phyloP scores from a whole-genome alignment of 805 yeast species.

The Ogataea salicorniae region DNA sequence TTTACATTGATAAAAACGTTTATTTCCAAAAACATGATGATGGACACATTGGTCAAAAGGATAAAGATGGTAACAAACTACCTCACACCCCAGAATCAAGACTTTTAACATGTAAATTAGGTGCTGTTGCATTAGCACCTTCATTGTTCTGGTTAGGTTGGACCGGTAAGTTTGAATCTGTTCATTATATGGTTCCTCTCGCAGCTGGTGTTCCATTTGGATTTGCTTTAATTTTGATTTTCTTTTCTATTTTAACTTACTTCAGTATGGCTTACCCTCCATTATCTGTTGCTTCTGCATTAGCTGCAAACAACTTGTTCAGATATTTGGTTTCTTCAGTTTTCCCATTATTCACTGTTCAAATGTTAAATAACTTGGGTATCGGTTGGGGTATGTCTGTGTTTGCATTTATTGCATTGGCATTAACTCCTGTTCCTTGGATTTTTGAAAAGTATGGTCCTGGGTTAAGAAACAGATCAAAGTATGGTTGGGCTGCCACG shows the following conservation, averaged over 20 bases:
- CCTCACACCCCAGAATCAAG: constrained; percentile 58
- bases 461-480: constrained; percentile 47
- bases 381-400: constrained; percentile 77
- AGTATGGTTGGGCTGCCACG: constrained; percentile 54
- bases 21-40: constrained; percentile 56
- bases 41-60: constrained; percentile 55
- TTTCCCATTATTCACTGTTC: constrained; percentile 80
- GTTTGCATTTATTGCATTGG: constrained; percentile 61
- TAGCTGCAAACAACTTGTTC: constrained; percentile 81
- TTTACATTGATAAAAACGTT: constrained; percentile 41
- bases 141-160: constrained; percentile 80
- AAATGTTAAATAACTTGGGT: constrained; percentile 69
- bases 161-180: constrained; percentile 48
- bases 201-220: constrained; percentile 79
- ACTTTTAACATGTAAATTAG: constrained; percentile 57
- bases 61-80: constrained; percentile 47
- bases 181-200: constrained; percentile 75
- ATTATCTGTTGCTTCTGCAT: constrained; percentile 72
- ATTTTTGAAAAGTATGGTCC: constrained; percentile 57
- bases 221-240: constrained; percentile 64
- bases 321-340: constrained; percentile 73
- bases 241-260: constrained; percentile 64
- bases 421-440: constrained; percentile 74
- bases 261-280: constrained; percentile 73
- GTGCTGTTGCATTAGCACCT: constrained; percentile 61